phyloP scores from a whole-genome alignment of 176 grass and related monocot genomes.

The Triticum monococcum region DNA sequence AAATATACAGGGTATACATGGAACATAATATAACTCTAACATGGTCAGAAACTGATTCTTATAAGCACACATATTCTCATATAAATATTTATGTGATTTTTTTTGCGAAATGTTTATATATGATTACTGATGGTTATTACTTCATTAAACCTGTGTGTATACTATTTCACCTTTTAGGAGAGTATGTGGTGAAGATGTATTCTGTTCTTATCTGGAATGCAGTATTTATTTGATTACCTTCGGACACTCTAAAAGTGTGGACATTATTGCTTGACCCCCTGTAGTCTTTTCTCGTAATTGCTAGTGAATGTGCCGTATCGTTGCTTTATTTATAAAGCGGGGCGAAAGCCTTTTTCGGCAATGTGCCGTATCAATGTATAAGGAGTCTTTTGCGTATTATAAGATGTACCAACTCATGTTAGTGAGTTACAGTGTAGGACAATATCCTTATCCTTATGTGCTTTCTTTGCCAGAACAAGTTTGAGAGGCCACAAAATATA shows the following conservation, averaged over 20 bases:
- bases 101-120: no score
- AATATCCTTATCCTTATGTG: background rate
- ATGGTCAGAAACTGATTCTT: background rate
- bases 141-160: no score
- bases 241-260: background rate
- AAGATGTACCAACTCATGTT: background rate
- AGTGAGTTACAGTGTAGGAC: background rate
- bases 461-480: background rate
- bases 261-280: background rate
- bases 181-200: background rate
- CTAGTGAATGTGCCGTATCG: background rate
- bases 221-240: background rate
- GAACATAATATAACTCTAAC: no score
- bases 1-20: no score
- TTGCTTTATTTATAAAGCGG: no score
- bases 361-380: background rate
- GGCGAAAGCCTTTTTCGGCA: no score
- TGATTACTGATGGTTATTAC: background rate
- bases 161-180: background rate
- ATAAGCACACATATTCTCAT: background rate
- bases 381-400: background rate
- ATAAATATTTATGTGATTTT: background rate
- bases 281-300: background rate
- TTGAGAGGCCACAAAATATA: background rate
- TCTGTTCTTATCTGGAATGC: background rate